Conservation (phyloP, 2,329 filamentous ascomycete species). For the Pleurostoma richardsiae region DNA sequence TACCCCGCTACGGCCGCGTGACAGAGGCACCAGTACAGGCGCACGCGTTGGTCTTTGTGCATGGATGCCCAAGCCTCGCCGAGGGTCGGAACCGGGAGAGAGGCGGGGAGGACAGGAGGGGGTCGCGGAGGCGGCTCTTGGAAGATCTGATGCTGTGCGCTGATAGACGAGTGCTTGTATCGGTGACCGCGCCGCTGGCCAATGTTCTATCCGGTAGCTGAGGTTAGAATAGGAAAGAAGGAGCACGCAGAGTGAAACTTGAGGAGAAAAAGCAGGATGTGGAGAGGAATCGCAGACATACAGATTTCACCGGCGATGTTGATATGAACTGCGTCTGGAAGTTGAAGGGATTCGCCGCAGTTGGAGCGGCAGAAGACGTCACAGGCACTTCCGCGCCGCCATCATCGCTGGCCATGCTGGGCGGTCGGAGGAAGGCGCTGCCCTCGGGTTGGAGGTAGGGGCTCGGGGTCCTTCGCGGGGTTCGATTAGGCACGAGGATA, state of each 20-base stretch:
- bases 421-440: conserved; percentile 15
- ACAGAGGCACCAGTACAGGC: conserved; percentile 84
- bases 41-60: conserved; percentile 77
- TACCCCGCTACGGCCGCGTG: conserved; percentile 79
- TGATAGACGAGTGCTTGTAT: conserved; percentile 96
- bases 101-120: conserved; percentile 83
- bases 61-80: conserved; percentile 86
- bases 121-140: conserved; percentile 83
- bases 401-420: conserved; percentile 30
- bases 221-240: conserved; percentile 2
- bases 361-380: conserved; percentile 13
- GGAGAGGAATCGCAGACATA: conserved; percentile 31
- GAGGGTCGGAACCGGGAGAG: conserved; percentile 84
- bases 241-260: not conserved
- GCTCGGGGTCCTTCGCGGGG: conserved; percentile 1
- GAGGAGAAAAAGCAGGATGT: not conserved
- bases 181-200: conserved; percentile 91
- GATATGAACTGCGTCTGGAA: conserved; percentile 81
- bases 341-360: conserved; percentile 74
- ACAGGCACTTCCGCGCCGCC: conserved; percentile 10
- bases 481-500: conserved; percentile 3
- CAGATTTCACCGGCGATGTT: conserved; percentile 71
- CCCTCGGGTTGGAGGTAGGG: conserved; percentile 19
- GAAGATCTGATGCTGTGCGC: conserved; percentile 85
- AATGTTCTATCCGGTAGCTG: conserved; percentile 56